Percentiles rank a stretch among this genome's conserved stretches.
These are phyloP conservation scores for Herpetomonas samuelpessoai DNA, from an alignment of 208 protist genomes.

Conservation along the genomic window DNA sequence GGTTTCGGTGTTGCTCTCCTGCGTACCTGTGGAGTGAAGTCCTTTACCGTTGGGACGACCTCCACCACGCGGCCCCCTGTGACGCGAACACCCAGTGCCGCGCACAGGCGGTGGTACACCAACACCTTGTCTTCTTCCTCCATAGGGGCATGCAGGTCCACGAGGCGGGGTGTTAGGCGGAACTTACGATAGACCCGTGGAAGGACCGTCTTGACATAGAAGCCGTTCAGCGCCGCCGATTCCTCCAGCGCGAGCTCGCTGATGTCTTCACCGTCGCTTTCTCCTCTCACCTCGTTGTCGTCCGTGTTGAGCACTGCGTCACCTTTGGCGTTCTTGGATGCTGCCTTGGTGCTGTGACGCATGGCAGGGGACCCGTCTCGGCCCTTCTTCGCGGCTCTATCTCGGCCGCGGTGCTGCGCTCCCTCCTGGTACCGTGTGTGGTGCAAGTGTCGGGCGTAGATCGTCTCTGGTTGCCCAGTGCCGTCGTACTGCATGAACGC, in stretches of 20 bases:
- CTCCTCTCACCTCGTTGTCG: slow-evolving; percentile 2
- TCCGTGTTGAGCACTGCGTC: neutral
- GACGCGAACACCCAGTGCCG: slow-evolving; percentile 27
- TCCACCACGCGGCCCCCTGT: slow-evolving; percentile 17
- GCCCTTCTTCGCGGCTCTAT: too few species aligned
- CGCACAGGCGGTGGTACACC: slow-evolving; percentile 34
- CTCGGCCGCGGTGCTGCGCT: too few species aligned
- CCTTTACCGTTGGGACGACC: slow-evolving; percentile 21
- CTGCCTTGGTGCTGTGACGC: too few species aligned
- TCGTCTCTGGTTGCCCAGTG: slow-evolving; percentile 14
- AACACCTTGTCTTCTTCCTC: slow-evolving; percentile 21
- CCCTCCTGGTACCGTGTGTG: too few species aligned
- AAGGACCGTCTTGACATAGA: slow-evolving; percentile 30
- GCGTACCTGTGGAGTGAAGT: slow-evolving; percentile 20
- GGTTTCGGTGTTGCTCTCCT: too few species aligned
- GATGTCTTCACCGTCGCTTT: slow-evolving; percentile 19
- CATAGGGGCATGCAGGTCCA: slow-evolving; percentile 26
- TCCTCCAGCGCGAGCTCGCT: too few species aligned
- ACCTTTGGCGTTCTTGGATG: too few species aligned
- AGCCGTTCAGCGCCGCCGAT: slow-evolving; percentile 19
- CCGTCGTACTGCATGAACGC: slow-evolving; percentile 55
- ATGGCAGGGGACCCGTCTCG: too few species aligned
- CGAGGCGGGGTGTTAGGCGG: slow-evolving; percentile 16
- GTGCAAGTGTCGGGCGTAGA: too few species aligned
- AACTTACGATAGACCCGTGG: slow-evolving; percentile 47